Conservation (phyloP, 495 filamentous ascomycete species). For the Aspergillus panamensis region DNA sequence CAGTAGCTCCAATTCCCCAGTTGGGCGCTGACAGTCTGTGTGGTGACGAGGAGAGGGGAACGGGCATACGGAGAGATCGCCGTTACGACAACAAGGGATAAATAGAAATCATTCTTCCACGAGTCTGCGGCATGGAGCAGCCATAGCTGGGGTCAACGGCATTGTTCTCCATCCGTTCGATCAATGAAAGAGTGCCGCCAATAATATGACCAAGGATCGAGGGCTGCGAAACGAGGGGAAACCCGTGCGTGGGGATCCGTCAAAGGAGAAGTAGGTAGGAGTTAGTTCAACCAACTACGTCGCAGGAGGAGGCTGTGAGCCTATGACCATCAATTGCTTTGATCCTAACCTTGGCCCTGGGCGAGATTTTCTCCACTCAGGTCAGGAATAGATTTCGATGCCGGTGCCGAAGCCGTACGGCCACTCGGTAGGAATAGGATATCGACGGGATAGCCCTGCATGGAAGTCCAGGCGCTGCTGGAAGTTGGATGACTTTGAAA, state of each 20-base stretch:
- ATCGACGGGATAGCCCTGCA: background rate
- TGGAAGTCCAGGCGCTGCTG: background rate
- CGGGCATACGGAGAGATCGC: constrained; percentile 16
- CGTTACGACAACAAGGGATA: constrained; percentile 11
- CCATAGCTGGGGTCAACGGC: constrained; percentile 12
- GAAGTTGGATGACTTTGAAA: background rate
- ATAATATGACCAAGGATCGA: constrained; percentile 9
- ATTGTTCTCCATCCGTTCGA: constrained; percentile 12
- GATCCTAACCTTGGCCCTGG: constrained; percentile 2
- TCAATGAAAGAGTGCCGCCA: constrained; percentile 17
- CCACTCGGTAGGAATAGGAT: background rate
- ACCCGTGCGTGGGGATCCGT: constrained; percentile 6
- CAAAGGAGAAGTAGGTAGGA: background rate
- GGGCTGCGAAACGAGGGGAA: constrained; percentile 20
- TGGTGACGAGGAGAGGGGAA: constrained; percentile 6
- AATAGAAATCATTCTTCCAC: constrained; percentile 23
- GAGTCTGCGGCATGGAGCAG: constrained; percentile 10
- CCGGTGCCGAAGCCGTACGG: background rate
- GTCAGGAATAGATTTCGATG: background rate
- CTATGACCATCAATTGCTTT: background rate
- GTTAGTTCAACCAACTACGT: background rate
- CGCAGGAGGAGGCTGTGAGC: background rate
- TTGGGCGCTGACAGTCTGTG: constrained; percentile 4
- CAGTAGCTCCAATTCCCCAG: background rate
- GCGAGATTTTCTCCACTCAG: background rate